phyloP scores from a whole-genome alignment of 2,329 filamentous ascomycete genomes.

The Pseudogymnoascus sp. region DNA sequence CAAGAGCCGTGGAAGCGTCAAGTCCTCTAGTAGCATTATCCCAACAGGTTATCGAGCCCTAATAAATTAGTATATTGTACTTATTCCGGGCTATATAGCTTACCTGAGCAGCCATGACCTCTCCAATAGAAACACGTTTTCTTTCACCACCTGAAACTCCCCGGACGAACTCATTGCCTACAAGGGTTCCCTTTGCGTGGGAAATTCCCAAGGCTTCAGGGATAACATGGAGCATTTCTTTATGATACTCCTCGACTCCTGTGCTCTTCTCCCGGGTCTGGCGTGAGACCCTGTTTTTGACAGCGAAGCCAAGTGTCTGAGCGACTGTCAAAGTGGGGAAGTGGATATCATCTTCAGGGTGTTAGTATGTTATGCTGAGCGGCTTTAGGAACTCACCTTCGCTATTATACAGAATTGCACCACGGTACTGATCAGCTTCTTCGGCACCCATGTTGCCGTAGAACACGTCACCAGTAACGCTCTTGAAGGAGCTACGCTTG shows the following conservation, averaged over 20 bases:
- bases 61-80: neutral
- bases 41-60: constrained; percentile 51
- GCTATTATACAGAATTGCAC: constrained; percentile 50
- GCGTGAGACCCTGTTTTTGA: constrained; percentile 53
- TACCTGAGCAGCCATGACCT: constrained; percentile 30
- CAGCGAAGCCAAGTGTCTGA: constrained; percentile 47
- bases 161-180: constrained; percentile 52
- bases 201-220: constrained; percentile 35
- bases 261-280: constrained; percentile 36
- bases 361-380: constrained; percentile 60
- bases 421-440: constrained; percentile 41
- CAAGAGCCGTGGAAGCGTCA: constrained; percentile 56
- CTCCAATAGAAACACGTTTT: constrained; percentile 55
- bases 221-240: constrained; percentile 45
- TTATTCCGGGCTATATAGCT: constrained; percentile 32
- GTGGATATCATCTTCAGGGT: constrained; percentile 53
- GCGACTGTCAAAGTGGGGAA: constrained; percentile 45
- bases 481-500: constrained; percentile 50
- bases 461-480: constrained; percentile 50
- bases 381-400: constrained; percentile 50
- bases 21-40: constrained; percentile 61
- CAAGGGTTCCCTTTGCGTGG: constrained; percentile 49
- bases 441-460: constrained; percentile 42
- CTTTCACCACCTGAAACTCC: constrained; percentile 56
- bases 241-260: constrained; percentile 38